Evolutionary conservation across 768 basidiomycete genomes (phyloP), one percentile per base, ranked within the genome.

Genomic region (Hygrophoropsis aurantiaca): DNA sequence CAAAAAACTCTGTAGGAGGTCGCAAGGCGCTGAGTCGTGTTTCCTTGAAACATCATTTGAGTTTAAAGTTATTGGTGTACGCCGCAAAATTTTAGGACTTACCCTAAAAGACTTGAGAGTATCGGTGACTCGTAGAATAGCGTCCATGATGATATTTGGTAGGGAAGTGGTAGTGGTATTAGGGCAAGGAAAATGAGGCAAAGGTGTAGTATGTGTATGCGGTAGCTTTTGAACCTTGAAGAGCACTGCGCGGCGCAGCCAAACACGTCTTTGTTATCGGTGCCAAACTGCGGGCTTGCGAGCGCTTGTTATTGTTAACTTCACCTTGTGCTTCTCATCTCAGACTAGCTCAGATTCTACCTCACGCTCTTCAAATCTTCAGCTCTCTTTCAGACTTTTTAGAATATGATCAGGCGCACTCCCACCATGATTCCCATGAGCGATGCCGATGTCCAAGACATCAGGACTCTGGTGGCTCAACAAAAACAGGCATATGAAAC

Each of bases 381-480:
- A 30, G 7, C 13, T 7, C 13, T 13, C 27, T 30, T 13, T 7
- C 27, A 13, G 13, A 7, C 6, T 6, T 13, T 30, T 13, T 30
- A 7, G 13, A 30, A 39, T 37, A 82, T 92, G 90, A 87, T 92
- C 59, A 81, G 90, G 41, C 75, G 89, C 40, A 74, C 77, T 18
- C 88, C 90, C 5, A 89, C 89, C 1, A 74, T 86, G 46, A 86
- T 92, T 53, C 78, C 77, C 23, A 81, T 92, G 80, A 80, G 73
- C 50, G 88, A 90, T 62, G 64, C 74, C 18, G 90, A 91, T 61
- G 84, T 92, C 23, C 85, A 90, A 69, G 87, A 89, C 51, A 72
- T 90, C 34, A 81, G 87, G 34, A 80, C 84, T 40, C 64, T 84
- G 58, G 71, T 77, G 16, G 57, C 80, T 4, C 68, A 76, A 53